Evolutionary conservation across 1,284 basidiomycete species (phyloP), one percentile per base, ranked within the genome.

Genomic region (Moesziomyces globuligerus): DNA sequence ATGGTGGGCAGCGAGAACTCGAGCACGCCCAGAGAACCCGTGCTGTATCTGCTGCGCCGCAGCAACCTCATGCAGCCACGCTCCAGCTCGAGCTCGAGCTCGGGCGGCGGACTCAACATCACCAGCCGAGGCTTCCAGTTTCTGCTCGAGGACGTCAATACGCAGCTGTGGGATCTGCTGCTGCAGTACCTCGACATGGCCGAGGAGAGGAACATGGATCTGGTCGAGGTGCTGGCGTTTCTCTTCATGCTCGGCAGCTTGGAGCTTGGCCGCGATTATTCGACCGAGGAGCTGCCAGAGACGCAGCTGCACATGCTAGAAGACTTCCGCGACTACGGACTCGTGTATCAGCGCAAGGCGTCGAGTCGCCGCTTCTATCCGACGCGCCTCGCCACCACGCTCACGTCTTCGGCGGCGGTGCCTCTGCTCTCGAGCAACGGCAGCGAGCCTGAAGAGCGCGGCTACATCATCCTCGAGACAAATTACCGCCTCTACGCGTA

Each of bases 401-500:
- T 98, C 65, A 97, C 86, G 26, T 86, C 91, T 21, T 91, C 91
- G 10, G 91, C 71, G n/a, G 76, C 78, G 9, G 53, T 71, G 4
- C 72, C 79, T 2, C 44, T 76, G 9, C 56, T 78, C 0, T 67
- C 59, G 13, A 70, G 71, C 34, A 69, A 65, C 29, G 58, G 68
- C 8, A 68, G 55, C 44, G 72, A 75, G 41, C 53, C 84, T 85
- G 61, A 86, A 86, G 62, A 86, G 86, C 45, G 88, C 86, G 51
- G 86, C 86, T 98, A 97, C 85, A 90, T 98, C 73, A 90, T 98
- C 74, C 87, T 99, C 34, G 96, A 99, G 85, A 98, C 96, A 21
- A 98, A 98, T 85, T 98, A 98, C 85, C 90, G 94, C 68, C 85
- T 98, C 57, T 99, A 98, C 83, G 96, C 96, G 1, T 98, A 99